Evolutionary conservation across 306 rosid species (phyloP).

Genomic region (Cicer pinnatifidum): DNA sequence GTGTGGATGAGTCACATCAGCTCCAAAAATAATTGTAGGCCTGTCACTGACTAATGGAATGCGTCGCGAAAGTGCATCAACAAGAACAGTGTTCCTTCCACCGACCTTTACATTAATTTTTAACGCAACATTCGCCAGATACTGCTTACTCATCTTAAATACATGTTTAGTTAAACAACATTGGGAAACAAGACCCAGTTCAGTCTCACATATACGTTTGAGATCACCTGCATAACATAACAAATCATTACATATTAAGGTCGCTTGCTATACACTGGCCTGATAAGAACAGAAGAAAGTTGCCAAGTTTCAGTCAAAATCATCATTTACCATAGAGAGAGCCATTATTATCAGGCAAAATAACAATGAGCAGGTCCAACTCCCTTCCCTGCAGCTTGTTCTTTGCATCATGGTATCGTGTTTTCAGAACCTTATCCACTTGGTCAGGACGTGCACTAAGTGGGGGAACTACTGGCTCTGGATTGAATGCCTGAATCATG

Average conservation of each 20-base stretch:
- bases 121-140: slow-evolving; percentile 87
- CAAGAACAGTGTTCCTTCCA: slow-evolving; percentile 94
- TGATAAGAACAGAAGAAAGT: neutral
- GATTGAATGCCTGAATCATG: slow-evolving; percentile 62
- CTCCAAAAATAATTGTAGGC: slow-evolving; percentile 97
- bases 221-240: slow-evolving; percentile 73
- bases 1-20: slow-evolving; percentile 99
- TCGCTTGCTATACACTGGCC: neutral
- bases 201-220: slow-evolving; percentile 94
- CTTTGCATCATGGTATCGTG: slow-evolving; percentile 79
- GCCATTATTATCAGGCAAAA: slow-evolving; percentile 93
- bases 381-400: slow-evolving; percentile 65
- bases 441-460: slow-evolving; percentile 79
- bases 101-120: slow-evolving; percentile 97
- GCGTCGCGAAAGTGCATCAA: slow-evolving; percentile 85
- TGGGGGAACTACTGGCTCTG: slow-evolving; percentile 79
- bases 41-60: slow-evolving; percentile 91
- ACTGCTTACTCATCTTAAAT: slow-evolving; percentile 83
- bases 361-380: slow-evolving; percentile 84
- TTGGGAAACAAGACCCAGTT: slow-evolving; percentile 92
- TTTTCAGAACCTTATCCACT: slow-evolving; percentile 80
- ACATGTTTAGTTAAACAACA: slow-evolving; percentile 93
- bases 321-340: slow-evolving; percentile 82
- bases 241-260: neutral
- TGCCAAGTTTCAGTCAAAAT: neutral